Base-by-base conservation (phyloP, 129 eudicot species). In the Kitagawia praeruptora region DNA sequence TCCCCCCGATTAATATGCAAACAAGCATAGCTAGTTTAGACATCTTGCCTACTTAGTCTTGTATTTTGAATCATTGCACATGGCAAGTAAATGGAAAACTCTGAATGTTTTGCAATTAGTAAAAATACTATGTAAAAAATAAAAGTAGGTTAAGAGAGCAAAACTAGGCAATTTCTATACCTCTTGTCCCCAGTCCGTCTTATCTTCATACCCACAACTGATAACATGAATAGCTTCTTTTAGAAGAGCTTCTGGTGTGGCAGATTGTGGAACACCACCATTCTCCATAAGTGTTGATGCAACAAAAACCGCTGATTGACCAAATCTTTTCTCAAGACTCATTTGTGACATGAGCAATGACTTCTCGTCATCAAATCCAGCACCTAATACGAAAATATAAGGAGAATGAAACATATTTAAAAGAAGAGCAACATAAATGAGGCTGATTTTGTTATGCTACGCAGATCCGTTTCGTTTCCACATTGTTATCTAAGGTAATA, bases 151-250 rank as follows among this genome's bases (percentile, higher is more conserved):
- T 49, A 61, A 54, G 46, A 70, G 48, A 39, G 42, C 21, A 79
- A 69, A 47, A 28, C 45, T 41, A 70, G 18, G 63, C 45, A 76
- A 63, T 14, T 21, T n/a, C 5, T 75, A 19, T 72, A 92, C 99
- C 91, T 96, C 99, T 47, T 51, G 74, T 83, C 99, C 99, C 99
- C 99, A 96, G 53, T 96, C 99, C 58, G 99, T 70, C 84, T 96
- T 96, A 78, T 96, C 99, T 82, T 96, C 99, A 21, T 96, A 96
- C 39, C 99, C 99, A 81, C 99, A 96, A 79, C 99, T 96, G 81
- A 96, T 96, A 54, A 96, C 99, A 77, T 96, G 99, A 86, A 96
- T 96, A 67, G 99, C 99, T 86, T 96, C 99, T 90, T 96, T 96
- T 12, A 96, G 88, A 27, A 96, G 93, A 73, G 89, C 93, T 80